Evolutionary conservation across 768 basidiomycete genomes (phyloP).

Genomic region (Trametes cubensis): DNA sequence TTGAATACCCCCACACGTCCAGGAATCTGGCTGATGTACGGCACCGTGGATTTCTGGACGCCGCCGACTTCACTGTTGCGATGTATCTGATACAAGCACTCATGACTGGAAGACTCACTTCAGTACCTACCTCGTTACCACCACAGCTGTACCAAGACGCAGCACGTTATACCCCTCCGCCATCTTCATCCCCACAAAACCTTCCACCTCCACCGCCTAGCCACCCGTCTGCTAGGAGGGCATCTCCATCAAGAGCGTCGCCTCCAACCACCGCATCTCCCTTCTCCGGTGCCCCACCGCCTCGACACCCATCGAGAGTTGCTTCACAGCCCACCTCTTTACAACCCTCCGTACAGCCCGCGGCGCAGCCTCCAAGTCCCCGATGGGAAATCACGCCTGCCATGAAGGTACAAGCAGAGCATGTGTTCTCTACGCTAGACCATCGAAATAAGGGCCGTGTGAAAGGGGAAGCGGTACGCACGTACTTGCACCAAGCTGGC

Average conservation of each 20-base stretch:
- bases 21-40: conserved; percentile 68
- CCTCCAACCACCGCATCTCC: conserved; percentile 1
- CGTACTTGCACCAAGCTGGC: conserved; percentile 21
- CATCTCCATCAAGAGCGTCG: not conserved
- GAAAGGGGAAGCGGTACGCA: conserved; percentile 12
- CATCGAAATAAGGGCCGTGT: conserved; percentile 17
- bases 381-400: conserved; percentile 20
- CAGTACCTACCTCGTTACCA: conserved; percentile 46
- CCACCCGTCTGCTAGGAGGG: conserved; percentile 3
- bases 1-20: not conserved
- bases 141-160: conserved; percentile 49
- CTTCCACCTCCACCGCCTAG: conserved; percentile 9
- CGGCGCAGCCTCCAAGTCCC: not conserved
- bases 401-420: conserved; percentile 18
- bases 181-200: not conserved
- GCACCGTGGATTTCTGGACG: conserved; percentile 60
- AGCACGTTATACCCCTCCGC: conserved; percentile 1
- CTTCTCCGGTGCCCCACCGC: conserved; percentile 1
- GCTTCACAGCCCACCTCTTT: conserved; percentile 9
- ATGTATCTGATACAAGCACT: conserved; percentile 68
- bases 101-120: conserved; percentile 46
- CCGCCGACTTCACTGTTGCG: conserved; percentile 68
- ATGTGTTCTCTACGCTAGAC: conserved; percentile 23
- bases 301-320: conserved; percentile 7
- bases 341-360: not conserved